Evolutionary conservation across 192 early-diverging fungal genomes (phyloP).

Genomic region (Coemansia erecta): DNA sequence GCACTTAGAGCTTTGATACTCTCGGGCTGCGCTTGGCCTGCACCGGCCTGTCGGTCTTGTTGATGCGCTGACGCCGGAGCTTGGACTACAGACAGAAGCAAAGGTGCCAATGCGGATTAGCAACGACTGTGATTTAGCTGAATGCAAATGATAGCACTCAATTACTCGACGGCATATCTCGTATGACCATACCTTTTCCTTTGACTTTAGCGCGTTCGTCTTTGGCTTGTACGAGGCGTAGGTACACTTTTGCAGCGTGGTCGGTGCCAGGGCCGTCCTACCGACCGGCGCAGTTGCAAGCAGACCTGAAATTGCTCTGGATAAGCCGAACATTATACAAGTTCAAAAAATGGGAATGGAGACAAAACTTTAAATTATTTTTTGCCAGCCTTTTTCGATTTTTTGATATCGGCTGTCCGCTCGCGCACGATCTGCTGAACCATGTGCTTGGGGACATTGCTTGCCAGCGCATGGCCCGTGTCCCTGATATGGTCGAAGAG

Average conservation of each 20-base stretch:
- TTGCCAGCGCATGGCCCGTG: slow-evolving; percentile 79
- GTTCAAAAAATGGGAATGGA: too few relatives aligned
- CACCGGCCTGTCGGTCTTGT: slow-evolving; percentile 40
- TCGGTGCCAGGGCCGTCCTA: not conserved
- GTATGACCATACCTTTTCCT: slow-evolving; percentile 29
- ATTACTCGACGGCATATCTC: not conserved
- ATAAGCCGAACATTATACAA: not conserved
- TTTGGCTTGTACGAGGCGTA: slow-evolving; percentile 14
- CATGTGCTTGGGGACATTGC: slow-evolving; percentile 5
- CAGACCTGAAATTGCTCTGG: not conserved
- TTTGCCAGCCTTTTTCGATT: not conserved
- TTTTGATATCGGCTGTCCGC: slow-evolving; percentile 2
- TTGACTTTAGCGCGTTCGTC: slow-evolving; percentile 33
- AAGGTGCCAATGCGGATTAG: not conserved
- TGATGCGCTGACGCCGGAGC: slow-evolving; percentile 44
- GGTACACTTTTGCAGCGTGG: not conserved
- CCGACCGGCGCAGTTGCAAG: not conserved
- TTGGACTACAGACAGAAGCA: slow-evolving; percentile 20
- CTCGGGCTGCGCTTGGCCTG: slow-evolving; percentile 41
- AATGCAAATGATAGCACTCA: not conserved
- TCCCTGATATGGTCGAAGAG: slow-evolving; percentile 86
- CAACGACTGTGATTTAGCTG: too few relatives aligned
- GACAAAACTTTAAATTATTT: not conserved
- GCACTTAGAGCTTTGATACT: slow-evolving; percentile 35
- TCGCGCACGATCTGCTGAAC: slow-evolving; percentile 11